Evolutionary conservation across 108 stramenopile genomes (phyloP).

Genomic region (Hondaea fermentalgiana): DNA sequence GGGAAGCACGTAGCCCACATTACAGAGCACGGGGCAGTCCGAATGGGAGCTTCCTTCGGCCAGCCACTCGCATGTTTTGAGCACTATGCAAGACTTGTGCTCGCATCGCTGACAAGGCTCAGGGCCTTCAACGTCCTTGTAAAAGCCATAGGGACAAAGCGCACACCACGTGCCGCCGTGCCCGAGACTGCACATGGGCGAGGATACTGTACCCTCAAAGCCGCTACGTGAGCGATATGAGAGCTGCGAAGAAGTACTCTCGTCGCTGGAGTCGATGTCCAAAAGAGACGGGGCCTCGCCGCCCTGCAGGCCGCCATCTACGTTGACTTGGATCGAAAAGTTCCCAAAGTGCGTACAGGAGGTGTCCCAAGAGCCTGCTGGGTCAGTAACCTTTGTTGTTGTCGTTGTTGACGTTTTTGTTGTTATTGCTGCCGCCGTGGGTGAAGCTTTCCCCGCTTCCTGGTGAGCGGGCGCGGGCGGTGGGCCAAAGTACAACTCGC

Average conservation of each 20-base stretch:
- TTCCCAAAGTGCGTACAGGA: constrained; percentile 13
- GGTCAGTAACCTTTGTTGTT: neutral
- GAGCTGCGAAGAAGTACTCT: no score
- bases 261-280: no score
- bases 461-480: neutral
- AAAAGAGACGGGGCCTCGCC: neutral
- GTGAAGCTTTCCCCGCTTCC: neutral
- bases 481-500: neutral
- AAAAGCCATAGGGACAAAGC: neutral
- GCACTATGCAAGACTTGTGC: neutral
- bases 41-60: neutral
- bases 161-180: constrained; percentile 1
- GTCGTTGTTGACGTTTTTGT: neutral
- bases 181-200: neutral
- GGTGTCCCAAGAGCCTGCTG: neutral
- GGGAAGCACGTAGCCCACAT: neutral
- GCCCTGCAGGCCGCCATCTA: neutral
- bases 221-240: neutral
- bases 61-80: neutral
- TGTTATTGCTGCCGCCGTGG: neutral
- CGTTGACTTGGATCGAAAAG: neutral
- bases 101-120: neutral
- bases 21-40: neutral
- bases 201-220: neutral
- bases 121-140: neutral